Evolutionary conservation across 305 asterid species (phyloP).

Genomic region (Stenogyne calaminthoides): DNA sequence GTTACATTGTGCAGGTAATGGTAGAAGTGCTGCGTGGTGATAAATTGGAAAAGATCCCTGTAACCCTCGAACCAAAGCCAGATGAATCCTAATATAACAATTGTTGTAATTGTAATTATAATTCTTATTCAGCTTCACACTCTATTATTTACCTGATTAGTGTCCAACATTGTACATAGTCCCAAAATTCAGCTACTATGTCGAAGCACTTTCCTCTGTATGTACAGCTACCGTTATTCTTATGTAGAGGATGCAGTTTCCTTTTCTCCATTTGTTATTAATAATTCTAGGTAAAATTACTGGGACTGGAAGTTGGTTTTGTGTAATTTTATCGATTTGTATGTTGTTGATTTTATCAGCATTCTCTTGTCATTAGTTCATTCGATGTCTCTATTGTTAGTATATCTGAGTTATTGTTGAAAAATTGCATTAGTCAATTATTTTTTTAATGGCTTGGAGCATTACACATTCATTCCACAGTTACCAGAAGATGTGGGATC

Average conservation of each 20-base stretch:
- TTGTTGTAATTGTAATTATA: conserved; percentile 25
- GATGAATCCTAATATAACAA: conserved; percentile 58
- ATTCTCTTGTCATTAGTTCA: background rate
- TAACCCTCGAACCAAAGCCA: conserved; percentile 85
- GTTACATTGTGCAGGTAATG: conserved; percentile 50
- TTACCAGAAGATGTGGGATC: conserved; percentile 10
- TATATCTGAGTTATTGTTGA: background rate
- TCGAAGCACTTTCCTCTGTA: conserved; percentile 27
- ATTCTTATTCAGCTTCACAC: conserved; percentile 7
- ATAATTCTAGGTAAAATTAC: conserved; percentile 7
- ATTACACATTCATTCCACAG: background rate
- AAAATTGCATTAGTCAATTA: background rate
- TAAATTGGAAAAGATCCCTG: conserved; percentile 85
- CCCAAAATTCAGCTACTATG: conserved; percentile 14
- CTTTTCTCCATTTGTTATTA: conserved; percentile 14
- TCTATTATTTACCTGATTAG: conserved; percentile 24
- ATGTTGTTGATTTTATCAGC: background rate
- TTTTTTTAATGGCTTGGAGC: background rate
- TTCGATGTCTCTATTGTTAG: background rate
- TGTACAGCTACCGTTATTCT: conserved; percentile 25
- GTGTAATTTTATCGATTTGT: background rate
- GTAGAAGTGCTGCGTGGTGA: conserved; percentile 96
- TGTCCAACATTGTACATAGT: conserved; percentile 40
- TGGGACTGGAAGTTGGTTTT: background rate
- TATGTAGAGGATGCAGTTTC: conserved; percentile 18